phyloP scores from a whole-genome alignment of 2,329 filamentous ascomycete species.

The Stemphylium beticola region DNA sequence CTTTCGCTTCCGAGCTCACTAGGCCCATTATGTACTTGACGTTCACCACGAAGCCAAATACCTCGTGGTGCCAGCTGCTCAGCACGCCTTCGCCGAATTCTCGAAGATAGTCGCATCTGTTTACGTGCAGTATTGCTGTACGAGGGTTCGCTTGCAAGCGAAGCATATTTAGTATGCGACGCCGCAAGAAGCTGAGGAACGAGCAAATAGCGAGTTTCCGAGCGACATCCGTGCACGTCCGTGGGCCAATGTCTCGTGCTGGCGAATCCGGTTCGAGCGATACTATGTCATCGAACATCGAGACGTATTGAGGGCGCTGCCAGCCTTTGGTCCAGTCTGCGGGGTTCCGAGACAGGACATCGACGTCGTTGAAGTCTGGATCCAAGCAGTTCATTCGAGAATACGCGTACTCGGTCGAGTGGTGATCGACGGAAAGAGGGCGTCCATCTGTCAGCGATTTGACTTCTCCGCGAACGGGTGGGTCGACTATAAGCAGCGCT shows the following conservation, averaged over 20 bases:
- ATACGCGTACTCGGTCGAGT: not conserved
- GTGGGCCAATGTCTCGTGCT: not conserved
- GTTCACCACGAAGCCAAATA: conserved; percentile 1
- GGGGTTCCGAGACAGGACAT: not conserved
- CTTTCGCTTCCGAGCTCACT: not conserved
- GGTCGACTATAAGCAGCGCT: not conserved
- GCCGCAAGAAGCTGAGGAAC: conserved; percentile 1
- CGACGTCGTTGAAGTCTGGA: conserved; percentile 1
- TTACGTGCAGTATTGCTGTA: not conserved
- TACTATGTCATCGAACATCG: conserved; percentile 2
- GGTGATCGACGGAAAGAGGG: not conserved
- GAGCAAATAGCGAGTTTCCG: conserved; percentile 2
- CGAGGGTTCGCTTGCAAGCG: not conserved
- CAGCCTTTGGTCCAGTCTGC: not conserved
- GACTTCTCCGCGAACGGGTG: not conserved
- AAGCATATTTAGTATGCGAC: conserved; percentile 2
- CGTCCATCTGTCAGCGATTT: not conserved
- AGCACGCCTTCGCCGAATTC: not conserved
- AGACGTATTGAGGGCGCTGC: not conserved
- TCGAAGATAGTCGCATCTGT: conserved; percentile 3
- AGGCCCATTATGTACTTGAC: conserved; percentile 6
- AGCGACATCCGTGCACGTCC: not conserved
- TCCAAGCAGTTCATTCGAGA: conserved; percentile 2
- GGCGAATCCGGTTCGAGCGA: not conserved
- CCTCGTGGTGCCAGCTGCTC: not conserved